These are phyloP conservation scores for Elongisporangium prolatum DNA, from an alignment of 352 stramenopile species.

Conservation along the genomic window DNA sequence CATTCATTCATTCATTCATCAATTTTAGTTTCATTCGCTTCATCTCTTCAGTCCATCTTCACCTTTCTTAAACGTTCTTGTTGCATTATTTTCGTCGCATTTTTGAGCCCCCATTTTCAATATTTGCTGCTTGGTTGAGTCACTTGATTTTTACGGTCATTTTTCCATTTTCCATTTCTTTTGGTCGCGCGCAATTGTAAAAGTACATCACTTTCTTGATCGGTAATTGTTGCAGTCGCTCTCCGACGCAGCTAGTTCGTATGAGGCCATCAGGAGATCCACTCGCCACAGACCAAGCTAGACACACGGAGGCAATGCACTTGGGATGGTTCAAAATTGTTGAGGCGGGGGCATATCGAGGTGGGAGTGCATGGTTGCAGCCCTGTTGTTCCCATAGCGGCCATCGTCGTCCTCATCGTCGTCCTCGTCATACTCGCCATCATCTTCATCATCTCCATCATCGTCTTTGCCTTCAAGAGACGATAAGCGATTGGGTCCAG, in stretches of 20 bases:
- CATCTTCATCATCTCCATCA: conserved; percentile 1
- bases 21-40: conserved; percentile 2
- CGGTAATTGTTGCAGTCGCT: too few species aligned
- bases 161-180: too few species aligned
- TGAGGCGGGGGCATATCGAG: too few species aligned
- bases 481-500: not conserved
- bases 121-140: conserved; percentile 2
- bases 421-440: conserved; percentile 4
- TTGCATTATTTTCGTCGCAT: conserved; percentile 5
- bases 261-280: too few species aligned
- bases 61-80: conserved; percentile 1
- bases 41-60: conserved; percentile 4
- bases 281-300: too few species aligned
- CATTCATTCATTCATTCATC: conserved; percentile 1
- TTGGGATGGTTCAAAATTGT: too few species aligned
- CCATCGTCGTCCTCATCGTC: not conserved
- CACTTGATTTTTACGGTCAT: conserved; percentile 4
- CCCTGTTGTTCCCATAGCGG: not conserved
- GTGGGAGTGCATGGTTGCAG: too few species aligned
- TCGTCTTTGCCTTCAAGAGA: conserved; percentile 2
- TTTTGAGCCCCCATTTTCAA: conserved; percentile 6
- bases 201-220: too few species aligned
- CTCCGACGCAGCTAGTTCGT: too few species aligned
- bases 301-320: too few species aligned
- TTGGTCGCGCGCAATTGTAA: too few species aligned